Conservation (phyloP, 1,284 basidiomycete species). For the Sphaerobolus stellatus region DNA sequence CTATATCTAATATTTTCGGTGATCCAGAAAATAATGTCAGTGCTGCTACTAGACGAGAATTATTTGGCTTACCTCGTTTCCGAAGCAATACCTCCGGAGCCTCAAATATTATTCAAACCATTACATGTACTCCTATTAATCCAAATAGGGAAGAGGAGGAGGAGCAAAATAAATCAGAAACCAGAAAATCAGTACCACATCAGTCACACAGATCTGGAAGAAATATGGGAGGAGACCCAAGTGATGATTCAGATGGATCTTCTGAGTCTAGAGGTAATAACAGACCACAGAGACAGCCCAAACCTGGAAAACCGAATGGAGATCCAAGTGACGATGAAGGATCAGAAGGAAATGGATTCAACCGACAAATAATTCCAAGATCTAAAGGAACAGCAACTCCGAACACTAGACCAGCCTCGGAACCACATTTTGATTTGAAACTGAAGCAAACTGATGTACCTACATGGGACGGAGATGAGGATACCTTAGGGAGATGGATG, state of each 20-base stretch:
- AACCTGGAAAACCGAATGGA: background rate
- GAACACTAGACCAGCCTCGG: too few species aligned
- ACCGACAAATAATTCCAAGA: too few species aligned
- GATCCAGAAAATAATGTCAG: too few species aligned
- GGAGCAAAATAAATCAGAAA: background rate
- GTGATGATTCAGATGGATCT: too few species aligned
- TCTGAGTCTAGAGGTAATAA: background rate
- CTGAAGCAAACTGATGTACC: conserved; percentile 8
- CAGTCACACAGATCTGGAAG: background rate
- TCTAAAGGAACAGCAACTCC: too few species aligned
- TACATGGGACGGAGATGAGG: conserved; percentile 12
- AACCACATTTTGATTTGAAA: conserved; percentile 11
- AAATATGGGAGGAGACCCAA: too few species aligned
- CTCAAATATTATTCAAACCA: too few species aligned
- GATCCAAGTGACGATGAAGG: background rate
- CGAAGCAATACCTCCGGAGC: too few species aligned
- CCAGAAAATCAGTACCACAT: background rate
- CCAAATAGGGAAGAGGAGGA: background rate
- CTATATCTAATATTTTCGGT: too few species aligned
- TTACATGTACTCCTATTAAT: too few species aligned
- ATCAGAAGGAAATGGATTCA: background rate
- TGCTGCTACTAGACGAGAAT: too few species aligned
- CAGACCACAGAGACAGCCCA: background rate
- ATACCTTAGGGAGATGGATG: conserved; percentile 9
- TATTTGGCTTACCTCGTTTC: too few species aligned